Evolutionary conservation across 306 rosid species (phyloP).

Genomic region (Malus sylvestris): DNA sequence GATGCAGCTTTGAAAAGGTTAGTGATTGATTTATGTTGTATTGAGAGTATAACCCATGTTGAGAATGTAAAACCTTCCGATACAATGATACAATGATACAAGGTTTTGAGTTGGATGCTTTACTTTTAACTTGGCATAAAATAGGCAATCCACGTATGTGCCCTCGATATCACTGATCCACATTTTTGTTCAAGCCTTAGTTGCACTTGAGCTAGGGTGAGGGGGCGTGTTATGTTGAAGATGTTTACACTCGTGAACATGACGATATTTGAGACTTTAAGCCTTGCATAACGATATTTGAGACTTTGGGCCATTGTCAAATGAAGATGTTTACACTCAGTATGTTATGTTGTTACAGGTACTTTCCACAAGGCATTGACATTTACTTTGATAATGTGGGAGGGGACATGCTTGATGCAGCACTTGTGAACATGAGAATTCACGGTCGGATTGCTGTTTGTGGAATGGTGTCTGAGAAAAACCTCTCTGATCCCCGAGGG

Average conservation of each 20-base stretch:
- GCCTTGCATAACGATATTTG: too few relatives aligned
- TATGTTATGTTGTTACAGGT: slow-evolving; percentile 7
- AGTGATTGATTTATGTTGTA: neutral
- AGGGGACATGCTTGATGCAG: slow-evolving; percentile 49
- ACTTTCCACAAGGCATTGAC: slow-evolving; percentile 48
- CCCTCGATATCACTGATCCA: neutral
- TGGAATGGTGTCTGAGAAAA: slow-evolving; percentile 45
- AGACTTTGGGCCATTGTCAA: neutral
- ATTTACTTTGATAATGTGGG: slow-evolving; percentile 58
- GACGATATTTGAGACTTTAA: too few relatives aligned
- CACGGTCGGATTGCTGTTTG: slow-evolving; percentile 43
- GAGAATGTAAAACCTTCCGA: too few relatives aligned
- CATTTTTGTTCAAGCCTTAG: neutral
- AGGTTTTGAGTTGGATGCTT: neutral
- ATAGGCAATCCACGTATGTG: too few relatives aligned
- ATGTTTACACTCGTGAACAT: too few relatives aligned
- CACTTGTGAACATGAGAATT: slow-evolving; percentile 37
- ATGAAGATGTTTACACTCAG: too few relatives aligned
- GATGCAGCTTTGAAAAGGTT: slow-evolving; percentile 52
- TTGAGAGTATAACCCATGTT: neutral
- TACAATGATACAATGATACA: neutral
- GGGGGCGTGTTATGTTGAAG: neutral
- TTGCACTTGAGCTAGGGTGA: neutral
- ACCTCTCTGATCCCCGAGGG: slow-evolving; percentile 22
- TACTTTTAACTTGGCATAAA: too few relatives aligned